Base-by-base conservation (phyloP, 108 stramenopile genomes). In the Aurantiochytrium sp. region DNA sequence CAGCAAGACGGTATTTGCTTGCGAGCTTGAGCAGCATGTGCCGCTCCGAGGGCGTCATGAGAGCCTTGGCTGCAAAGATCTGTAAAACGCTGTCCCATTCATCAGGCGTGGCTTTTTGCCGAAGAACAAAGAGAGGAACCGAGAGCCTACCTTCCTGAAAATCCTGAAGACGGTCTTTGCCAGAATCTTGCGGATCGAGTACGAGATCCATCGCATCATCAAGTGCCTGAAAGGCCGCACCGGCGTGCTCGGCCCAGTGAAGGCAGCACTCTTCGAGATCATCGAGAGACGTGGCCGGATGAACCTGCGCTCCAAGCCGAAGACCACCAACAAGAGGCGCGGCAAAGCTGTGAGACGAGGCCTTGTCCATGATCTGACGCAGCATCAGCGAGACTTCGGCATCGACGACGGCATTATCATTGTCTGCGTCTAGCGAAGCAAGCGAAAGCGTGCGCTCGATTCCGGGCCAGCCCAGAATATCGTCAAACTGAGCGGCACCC, bases 401-500 rank as follows among this genome's bases (percentile, higher is more conserved):
- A 16, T 47, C 49, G 4, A 16, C 2, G 76, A 0, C 51, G 12
- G 76, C n/a, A 47, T 18, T 69, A 10, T 57, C 16, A 8, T 1
- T 57, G 55, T 1, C 1, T 16, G 14, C 16, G 55, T 14, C 8
- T 2, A 3, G 55, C 14, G 55, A 8, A 16, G 8, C 2, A 16
- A 57, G 64, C 14, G 44, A 19, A 2, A 83, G 76, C 49, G 45
- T 25, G 76, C 76, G 76, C 51, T 83, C 76, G 4, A 83, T 6
- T 12, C 76, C 76, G 76, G 76, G 3, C 76, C 76, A 83, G 76
- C 76, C 76, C 0, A 83, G 76, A 4, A 83, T 83, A 23, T 83
- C 76, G 76, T 83, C 76, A 23, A 83, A 83, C 23, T 83, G 76
- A 14, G 76, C 76, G 45, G 76, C 76, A 18, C 76, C 76, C 6